A percentile compares a stretch with the other conserved stretches of the same genome.
These are phyloP conservation scores for Citrus glauca DNA, from an alignment of 345 rosid genomes.

Conservation along the genomic window DNA sequence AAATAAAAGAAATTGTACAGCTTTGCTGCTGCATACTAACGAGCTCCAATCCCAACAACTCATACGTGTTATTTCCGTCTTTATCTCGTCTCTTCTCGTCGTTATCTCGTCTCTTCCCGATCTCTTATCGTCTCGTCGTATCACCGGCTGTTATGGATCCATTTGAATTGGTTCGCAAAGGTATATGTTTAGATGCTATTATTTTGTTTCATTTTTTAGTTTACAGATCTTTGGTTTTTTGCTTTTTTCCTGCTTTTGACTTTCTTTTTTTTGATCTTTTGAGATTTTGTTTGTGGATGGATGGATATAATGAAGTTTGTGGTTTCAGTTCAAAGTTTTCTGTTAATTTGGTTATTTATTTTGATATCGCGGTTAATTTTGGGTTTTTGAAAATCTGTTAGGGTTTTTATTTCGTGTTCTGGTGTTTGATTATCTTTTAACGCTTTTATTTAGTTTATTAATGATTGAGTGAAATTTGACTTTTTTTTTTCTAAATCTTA, in stretches of 20 bases:
- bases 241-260: not conserved
- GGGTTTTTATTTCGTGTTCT: conserved; percentile 6
- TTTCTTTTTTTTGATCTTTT: conserved; percentile 18
- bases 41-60: conserved; percentile 28
- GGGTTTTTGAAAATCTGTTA: not conserved
- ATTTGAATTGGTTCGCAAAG: conserved; percentile 64
- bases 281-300: conserved; percentile 7
- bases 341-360: not conserved
- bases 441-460: not conserved
- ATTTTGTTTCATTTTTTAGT: not conserved
- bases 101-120: not conserved
- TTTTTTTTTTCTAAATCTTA: not conserved
- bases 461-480: not conserved
- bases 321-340: not conserved
- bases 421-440: not conserved
- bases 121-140: conserved; percentile 19
- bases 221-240: not conserved
- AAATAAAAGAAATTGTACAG: not conserved
- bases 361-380: not conserved
- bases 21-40: not conserved
- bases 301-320: not conserved
- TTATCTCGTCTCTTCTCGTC: not conserved
- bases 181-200: conserved; percentile 22
- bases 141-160: conserved; percentile 54
- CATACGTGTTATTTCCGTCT: not conserved